Conservation (phyloP, 768 basidiomycete genomes). For the Cantharellus cinnabarinus region DNA sequence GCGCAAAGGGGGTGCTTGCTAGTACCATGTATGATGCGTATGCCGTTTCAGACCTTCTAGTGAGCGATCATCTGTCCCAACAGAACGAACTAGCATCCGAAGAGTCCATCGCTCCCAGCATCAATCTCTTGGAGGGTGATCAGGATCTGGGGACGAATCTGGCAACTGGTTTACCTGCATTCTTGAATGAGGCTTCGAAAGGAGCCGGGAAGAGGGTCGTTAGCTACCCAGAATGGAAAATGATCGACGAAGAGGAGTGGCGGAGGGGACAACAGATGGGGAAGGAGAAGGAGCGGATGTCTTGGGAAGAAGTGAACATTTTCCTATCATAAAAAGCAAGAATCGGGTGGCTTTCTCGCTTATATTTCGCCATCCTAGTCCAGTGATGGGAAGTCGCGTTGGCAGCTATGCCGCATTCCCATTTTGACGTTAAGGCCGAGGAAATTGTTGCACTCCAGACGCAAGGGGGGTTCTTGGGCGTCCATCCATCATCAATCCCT, state of each 20-base stretch:
- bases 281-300: constrained; percentile 64
- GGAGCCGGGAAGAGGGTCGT: constrained; percentile 23
- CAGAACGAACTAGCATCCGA: background rate
- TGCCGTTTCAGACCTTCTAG: constrained; percentile 46
- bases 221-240: constrained; percentile 55
- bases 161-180: constrained; percentile 25
- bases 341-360: no score
- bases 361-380: no score
- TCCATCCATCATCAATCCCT: no score
- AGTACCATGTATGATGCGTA: constrained; percentile 88
- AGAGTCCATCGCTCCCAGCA: background rate
- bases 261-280: constrained; percentile 31
- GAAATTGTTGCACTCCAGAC: no score
- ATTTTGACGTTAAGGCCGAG: no score
- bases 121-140: background rate
- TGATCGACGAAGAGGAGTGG: constrained; percentile 51
- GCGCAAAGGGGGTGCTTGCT: constrained; percentile 80
- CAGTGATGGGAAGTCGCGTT: no score
- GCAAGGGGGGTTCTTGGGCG: no score
- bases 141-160: no score
- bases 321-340: constrained; percentile 1
- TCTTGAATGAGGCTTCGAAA: constrained; percentile 24
- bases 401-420: no score
- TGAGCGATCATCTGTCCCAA: constrained; percentile 30
- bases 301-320: constrained; percentile 23